Conservation (phyloP, 805 yeast genomes). For the Lipomyces anomalus region DNA sequence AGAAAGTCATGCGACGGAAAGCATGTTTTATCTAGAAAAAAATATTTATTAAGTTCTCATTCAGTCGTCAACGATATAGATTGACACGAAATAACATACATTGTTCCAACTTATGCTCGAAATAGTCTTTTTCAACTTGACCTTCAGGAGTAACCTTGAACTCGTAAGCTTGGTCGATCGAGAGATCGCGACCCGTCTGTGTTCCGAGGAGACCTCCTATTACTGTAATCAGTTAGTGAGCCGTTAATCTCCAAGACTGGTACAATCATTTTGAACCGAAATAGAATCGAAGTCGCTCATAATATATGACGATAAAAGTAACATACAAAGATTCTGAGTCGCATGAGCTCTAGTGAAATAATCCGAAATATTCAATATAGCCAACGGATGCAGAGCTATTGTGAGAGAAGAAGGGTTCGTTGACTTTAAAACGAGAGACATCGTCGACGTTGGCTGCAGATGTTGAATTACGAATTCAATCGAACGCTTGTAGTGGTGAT, state of each 20-base stretch:
- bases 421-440: neutral
- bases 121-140: constrained; percentile 26
- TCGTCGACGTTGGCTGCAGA: too few relatives aligned
- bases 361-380: constrained; percentile 35
- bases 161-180: constrained; percentile 34
- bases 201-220: constrained; percentile 34
- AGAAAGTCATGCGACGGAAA: constrained; percentile 32
- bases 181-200: constrained; percentile 28
- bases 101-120: constrained; percentile 27
- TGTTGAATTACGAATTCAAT: too few relatives aligned
- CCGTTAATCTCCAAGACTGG: neutral
- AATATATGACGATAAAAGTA: neutral
- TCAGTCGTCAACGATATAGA: neutral
- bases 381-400: constrained; percentile 32
- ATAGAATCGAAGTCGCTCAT: neutral
- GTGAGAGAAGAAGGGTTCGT: constrained; percentile 13
- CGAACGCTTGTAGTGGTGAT: too few relatives aligned
- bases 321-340: constrained; percentile 22
- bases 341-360: constrained; percentile 29
- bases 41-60: constrained; percentile 1
- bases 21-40: constrained; percentile 25
- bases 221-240: constrained; percentile 19
- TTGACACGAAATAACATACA: constrained; percentile 18
- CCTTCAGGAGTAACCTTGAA: constrained; percentile 19
- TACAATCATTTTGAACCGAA: neutral